phyloP scores from a whole-genome alignment of 2,329 filamentous ascomycete species.

The Cadophora sp. region DNA sequence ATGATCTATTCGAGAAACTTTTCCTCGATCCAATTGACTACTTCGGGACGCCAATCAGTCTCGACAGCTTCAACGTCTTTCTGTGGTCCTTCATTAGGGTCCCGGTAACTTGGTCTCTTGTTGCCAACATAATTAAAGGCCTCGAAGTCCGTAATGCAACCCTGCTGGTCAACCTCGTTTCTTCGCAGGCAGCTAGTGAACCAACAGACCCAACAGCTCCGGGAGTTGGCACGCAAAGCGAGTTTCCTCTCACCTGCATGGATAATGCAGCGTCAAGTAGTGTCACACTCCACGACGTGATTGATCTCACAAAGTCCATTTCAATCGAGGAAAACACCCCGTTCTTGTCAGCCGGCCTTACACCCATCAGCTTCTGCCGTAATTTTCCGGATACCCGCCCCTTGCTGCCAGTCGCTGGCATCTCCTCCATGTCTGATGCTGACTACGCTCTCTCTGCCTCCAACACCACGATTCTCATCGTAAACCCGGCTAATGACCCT shows the following conservation, averaged over 20 bases:
- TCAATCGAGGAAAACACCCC: constrained; percentile 29
- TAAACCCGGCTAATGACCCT: constrained; percentile 29
- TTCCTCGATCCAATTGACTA: constrained; percentile 20
- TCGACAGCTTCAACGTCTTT: constrained; percentile 17
- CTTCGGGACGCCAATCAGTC: constrained; percentile 4
- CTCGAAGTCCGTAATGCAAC: constrained; percentile 24
- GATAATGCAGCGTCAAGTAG: constrained; percentile 30
- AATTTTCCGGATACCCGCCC: constrained; percentile 30
- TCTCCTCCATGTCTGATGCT: background rate
- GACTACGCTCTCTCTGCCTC: constrained; percentile 18
- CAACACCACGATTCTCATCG: constrained; percentile 28
- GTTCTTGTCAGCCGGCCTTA: constrained; percentile 27
- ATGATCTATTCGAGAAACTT: constrained; percentile 12
- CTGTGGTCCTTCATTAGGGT: constrained; percentile 14
- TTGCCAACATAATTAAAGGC: constrained; percentile 9
- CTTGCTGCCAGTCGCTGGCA: constrained; percentile 18
- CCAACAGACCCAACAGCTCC: constrained; percentile 9
- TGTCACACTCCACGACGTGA: constrained; percentile 24
- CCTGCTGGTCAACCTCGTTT: constrained; percentile 9
- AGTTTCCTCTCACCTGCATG: constrained; percentile 24
- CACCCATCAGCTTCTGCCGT: constrained; percentile 31
- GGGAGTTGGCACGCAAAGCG: constrained; percentile 3
- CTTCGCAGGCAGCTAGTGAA: background rate
- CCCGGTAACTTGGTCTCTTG: constrained; percentile 13
- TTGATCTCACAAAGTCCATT: constrained; percentile 29